These are phyloP conservation scores for Solanum rostratum DNA, from an alignment of 257 asterid species.

Conservation along the genomic window DNA sequence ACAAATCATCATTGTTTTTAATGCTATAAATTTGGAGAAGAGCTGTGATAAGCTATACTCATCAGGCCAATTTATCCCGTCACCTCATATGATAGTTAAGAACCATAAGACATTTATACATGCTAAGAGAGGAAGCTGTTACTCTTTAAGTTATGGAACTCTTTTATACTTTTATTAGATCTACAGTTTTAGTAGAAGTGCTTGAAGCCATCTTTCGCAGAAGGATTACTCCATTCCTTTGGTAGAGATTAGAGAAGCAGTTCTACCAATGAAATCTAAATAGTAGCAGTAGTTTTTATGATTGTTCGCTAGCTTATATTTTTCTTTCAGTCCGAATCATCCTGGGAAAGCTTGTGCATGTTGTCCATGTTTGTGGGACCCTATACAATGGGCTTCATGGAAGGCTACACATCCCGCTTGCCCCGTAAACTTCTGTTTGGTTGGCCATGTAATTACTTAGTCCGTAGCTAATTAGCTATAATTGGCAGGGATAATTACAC, in stretches of 20 bases:
- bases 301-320: not conserved
- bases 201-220: not conserved
- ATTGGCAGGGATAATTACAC: too few species aligned
- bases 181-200: not conserved
- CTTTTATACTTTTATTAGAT: not conserved
- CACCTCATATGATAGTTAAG: not conserved
- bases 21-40: not conserved
- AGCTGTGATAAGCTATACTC: not conserved
- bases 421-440: not conserved
- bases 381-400: not conserved
- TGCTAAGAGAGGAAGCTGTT: not conserved
- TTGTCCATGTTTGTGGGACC: not conserved
- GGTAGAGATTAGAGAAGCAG: not conserved
- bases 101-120: not conserved
- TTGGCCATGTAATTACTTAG: too few species aligned
- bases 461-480: too few species aligned
- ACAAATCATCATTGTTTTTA: not conserved
- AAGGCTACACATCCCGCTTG: not conserved
- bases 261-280: not conserved
- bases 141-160: not conserved
- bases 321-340: not conserved
- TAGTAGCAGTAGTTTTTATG: not conserved
- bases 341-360: not conserved
- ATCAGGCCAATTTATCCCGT: not conserved
- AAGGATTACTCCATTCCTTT: not conserved